Evolutionary conservation across 75 land plant genomes (phyloP).

Genomic region (Ceratopteris richardii): DNA sequence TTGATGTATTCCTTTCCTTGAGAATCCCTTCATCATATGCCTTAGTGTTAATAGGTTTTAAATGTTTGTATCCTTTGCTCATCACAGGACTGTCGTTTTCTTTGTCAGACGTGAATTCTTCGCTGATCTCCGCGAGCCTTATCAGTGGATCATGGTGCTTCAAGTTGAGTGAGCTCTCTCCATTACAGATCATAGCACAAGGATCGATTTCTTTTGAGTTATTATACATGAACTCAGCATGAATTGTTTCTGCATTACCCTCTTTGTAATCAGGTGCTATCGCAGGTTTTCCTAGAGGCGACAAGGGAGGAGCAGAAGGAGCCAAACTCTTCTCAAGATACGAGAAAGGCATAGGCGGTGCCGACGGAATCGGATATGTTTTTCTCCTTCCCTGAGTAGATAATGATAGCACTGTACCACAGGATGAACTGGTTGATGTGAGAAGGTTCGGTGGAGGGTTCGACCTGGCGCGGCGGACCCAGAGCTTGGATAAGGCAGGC

Average conservation of each 20-base stretch:
- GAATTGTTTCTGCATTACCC: too few relatives aligned
- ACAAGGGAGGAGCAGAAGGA: conserved; percentile 3
- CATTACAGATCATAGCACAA: neutral
- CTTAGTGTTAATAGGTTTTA: neutral
- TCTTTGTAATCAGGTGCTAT: too few relatives aligned
- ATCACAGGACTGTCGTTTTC: conserved; percentile 38
- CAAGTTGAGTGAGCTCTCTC: neutral
- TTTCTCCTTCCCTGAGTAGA: conserved; percentile 1
- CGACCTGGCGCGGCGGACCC: conserved; percentile 23
- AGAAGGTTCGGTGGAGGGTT: conserved; percentile 15
- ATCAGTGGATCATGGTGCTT: neutral
- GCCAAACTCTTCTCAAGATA: neutral
- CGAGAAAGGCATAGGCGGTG: conserved; percentile 4
- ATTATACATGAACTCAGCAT: too few relatives aligned
- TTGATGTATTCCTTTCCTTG: neutral
- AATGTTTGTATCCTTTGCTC: neutral
- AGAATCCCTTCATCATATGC: neutral
- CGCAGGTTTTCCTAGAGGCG: neutral
- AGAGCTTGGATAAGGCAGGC: conserved; percentile 13
- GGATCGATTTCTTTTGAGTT: too few relatives aligned
- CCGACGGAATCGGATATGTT: neutral
- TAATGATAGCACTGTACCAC: neutral
- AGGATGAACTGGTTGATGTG: conserved; percentile 1
- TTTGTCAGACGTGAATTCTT: conserved; percentile 51
- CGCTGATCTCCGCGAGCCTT: conserved; percentile 6